Percentiles rank a stretch among this genome's conserved stretches.
Evolutionary conservation across 2,329 filamentous ascomycete species (phyloP).

Genomic region (Microsporum audouinii): DNA sequence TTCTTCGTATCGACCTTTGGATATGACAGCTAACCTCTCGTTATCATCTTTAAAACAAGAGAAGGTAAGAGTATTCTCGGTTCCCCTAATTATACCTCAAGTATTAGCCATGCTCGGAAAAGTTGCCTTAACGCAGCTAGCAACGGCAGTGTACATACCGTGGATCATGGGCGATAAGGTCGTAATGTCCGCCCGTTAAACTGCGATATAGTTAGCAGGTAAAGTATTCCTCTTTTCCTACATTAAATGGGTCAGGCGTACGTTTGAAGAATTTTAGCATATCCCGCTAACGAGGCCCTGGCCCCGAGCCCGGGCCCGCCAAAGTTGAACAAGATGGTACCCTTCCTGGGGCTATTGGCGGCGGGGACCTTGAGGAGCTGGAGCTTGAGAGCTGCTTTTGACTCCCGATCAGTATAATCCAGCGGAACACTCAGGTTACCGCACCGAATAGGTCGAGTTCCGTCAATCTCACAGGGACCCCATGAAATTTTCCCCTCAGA

Average conservation of each 20-base stretch:
- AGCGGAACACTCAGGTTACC: constrained; percentile 24
- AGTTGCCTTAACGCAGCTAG: background rate
- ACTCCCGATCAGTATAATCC: constrained; percentile 21
- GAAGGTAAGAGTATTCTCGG: constrained; percentile 8
- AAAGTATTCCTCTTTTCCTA: background rate
- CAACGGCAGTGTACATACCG: constrained; percentile 7
- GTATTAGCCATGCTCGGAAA: background rate
- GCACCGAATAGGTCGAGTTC: constrained; percentile 15
- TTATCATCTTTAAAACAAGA: background rate
- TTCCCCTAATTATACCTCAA: constrained; percentile 3
- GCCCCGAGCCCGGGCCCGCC: constrained; percentile 20
- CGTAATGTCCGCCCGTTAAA: constrained; percentile 9
- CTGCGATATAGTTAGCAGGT: constrained; percentile 1
- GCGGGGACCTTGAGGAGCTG: constrained; percentile 21
- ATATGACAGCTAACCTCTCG: background rate
- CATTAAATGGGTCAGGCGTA: background rate
- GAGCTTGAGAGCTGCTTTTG: constrained; percentile 17
- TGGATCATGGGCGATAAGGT: constrained; percentile 13
- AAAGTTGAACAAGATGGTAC: constrained; percentile 24
- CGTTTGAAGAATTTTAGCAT: background rate
- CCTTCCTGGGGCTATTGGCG: constrained; percentile 19
- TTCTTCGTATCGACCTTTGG: background rate
- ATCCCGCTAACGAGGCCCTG: constrained; percentile 2
- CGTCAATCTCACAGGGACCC: constrained; percentile 1
- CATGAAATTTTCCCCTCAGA: background rate